These are phyloP conservation scores for Metschnikowia kofuensis DNA, from an alignment of 805 yeast species.

Conservation along the genomic window DNA sequence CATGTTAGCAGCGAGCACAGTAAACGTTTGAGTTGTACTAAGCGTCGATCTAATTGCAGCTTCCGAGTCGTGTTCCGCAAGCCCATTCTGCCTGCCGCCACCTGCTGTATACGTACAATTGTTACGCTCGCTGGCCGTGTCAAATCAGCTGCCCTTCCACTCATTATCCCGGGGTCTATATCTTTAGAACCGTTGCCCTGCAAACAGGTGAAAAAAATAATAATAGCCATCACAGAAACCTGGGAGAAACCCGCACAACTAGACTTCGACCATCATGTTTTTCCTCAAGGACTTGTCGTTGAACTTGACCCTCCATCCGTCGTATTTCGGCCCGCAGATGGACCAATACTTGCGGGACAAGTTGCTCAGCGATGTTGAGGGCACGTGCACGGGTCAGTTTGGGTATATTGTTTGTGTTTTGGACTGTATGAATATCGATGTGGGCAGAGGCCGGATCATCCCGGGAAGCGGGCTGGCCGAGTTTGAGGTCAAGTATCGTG, in stretches of 20 bases:
- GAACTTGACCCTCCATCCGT: conserved; percentile 91
- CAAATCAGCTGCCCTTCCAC: neutral
- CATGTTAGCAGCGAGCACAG: neutral
- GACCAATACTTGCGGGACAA: conserved; percentile 87
- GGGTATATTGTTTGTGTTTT: conserved; percentile 96
- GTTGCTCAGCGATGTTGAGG: conserved; percentile 92
- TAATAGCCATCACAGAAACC: neutral
- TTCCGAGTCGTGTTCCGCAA: neutral
- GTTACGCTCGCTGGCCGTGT: neutral
- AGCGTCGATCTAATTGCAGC: neutral
- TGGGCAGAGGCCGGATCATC: conserved; percentile 88
- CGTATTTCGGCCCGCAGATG: conserved; percentile 97
- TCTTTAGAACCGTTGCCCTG: neutral
- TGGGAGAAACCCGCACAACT: no score
- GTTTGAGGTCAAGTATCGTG: conserved; percentile 92
- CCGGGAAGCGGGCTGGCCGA: conserved; percentile 95
- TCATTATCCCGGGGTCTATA: neutral
- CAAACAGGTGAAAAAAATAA: neutral
- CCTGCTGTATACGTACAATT: neutral
- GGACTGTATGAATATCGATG: conserved; percentile 91
- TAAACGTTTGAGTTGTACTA: neutral
- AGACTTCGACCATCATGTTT: conserved; percentile 27
- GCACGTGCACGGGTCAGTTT: conserved; percentile 98
- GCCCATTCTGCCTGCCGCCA: neutral
- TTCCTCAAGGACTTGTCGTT: conserved; percentile 81